Percentiles rank a stretch among this genome's conserved stretches.
Evolutionary conservation across 345 rosid genomes (phyloP).

Genomic region (Leavenworthia alabamica): DNA sequence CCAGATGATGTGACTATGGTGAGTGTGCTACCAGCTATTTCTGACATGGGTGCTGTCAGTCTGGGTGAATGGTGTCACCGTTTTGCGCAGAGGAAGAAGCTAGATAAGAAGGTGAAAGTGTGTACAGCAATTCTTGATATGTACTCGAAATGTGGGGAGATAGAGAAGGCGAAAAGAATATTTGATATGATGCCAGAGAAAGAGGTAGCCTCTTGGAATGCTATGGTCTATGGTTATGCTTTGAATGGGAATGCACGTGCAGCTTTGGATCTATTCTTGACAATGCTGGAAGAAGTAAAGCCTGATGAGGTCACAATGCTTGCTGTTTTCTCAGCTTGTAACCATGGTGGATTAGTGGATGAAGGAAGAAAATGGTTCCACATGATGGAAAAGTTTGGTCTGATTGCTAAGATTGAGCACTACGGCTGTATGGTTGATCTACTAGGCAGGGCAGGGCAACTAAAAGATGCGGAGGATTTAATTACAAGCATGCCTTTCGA

Average conservation of each 20-base stretch:
- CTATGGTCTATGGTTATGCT: conserved; percentile 63
- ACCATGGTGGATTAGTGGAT: conserved; percentile 63
- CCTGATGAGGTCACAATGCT: conserved; percentile 66
- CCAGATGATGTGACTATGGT: conserved; percentile 66
- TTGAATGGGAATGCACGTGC: conserved; percentile 56
- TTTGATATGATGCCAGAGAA: conserved; percentile 43
- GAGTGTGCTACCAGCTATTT: conserved; percentile 67
- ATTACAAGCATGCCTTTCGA: conserved; percentile 57
- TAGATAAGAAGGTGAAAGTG: conserved; percentile 45
- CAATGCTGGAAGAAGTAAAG: conserved; percentile 46
- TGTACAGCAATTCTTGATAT: conserved; percentile 68
- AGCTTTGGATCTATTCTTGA: conserved; percentile 44
- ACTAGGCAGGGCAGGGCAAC: conserved; percentile 57
- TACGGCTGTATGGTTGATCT: conserved; percentile 72
- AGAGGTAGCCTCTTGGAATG: conserved; percentile 67
- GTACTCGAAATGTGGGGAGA: conserved; percentile 79
- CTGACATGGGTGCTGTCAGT: conserved; percentile 62
- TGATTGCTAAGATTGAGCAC: conserved; percentile 55
- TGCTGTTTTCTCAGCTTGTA: conserved; percentile 66
- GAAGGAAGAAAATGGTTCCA: conserved; percentile 69
- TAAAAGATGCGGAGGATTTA: conserved; percentile 62
- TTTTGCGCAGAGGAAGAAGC: conserved; percentile 44
- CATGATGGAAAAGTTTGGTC: conserved; percentile 43
- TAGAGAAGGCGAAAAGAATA: conserved; percentile 39
- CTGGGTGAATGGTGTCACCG: conserved; percentile 60